Percentiles rank a stretch among this genome's conserved stretches.
Evolutionary conservation across 2,329 filamentous ascomycete genomes (phyloP).

Genomic region (Tolypocladium tundrense): DNA sequence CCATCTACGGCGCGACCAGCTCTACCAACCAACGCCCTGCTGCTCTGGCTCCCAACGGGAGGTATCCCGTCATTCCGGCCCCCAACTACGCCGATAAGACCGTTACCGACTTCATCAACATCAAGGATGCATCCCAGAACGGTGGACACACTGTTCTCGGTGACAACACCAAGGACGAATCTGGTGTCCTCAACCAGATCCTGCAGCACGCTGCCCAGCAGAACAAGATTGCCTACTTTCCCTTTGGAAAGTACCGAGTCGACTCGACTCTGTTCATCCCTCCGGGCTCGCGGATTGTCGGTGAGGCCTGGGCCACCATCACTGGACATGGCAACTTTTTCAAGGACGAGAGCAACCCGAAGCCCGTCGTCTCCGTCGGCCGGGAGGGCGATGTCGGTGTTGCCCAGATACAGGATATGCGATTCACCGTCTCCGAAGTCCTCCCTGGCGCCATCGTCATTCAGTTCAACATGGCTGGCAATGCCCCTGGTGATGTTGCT

Average conservation of each 20-base stretch:
- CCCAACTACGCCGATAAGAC: conserved; percentile 27
- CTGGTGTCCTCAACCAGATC: conserved; percentile 24
- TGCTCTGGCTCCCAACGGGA: conserved; percentile 24
- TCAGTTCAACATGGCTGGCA: conserved; percentile 39
- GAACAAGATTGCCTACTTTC: conserved; percentile 17
- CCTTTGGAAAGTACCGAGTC: conserved; percentile 17
- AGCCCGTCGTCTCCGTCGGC: conserved; percentile 40
- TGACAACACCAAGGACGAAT: conserved; percentile 27
- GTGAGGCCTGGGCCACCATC: conserved; percentile 43
- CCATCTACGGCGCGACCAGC: conserved; percentile 25
- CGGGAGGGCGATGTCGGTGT: conserved; percentile 35
- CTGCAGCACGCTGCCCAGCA: conserved; percentile 23
- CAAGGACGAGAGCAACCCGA: conserved; percentile 35
- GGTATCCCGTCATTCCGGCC: conserved; percentile 24
- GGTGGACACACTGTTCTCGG: conserved; percentile 20
- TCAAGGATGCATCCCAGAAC: conserved; percentile 27
- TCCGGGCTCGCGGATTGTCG: conserved; percentile 38
- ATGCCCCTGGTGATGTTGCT: conserved; percentile 35
- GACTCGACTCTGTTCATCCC: conserved; percentile 16
- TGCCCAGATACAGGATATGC: conserved; percentile 41
- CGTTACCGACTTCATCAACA: conserved; percentile 16
- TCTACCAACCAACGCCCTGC: conserved; percentile 21
- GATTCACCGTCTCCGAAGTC: conserved; percentile 37
- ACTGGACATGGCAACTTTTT: conserved; percentile 31
- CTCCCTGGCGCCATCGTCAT: conserved; percentile 29